phyloP scores from a whole-genome alignment of 1,284 basidiomycete species.

The Caloboletus firmus region DNA sequence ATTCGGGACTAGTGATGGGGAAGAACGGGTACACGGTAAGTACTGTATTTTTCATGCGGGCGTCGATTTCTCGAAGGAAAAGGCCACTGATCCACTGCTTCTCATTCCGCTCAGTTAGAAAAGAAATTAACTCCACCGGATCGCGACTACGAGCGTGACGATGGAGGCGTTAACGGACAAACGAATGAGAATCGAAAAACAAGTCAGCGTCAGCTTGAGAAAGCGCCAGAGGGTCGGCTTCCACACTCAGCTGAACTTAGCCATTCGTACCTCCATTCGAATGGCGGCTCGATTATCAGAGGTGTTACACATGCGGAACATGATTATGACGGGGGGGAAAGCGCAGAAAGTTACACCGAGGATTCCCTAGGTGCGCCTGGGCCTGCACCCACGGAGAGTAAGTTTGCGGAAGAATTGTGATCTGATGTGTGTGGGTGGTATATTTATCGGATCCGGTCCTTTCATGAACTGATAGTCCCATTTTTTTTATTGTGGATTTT shows the following conservation, averaged over 20 bases:
- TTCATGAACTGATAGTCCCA: neutral
- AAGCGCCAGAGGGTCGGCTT: constrained; percentile 59
- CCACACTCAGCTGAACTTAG: constrained; percentile 37
- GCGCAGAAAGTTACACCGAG: constrained; percentile 5
- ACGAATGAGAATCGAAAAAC: constrained; percentile 43
- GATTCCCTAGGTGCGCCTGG: constrained; percentile 29
- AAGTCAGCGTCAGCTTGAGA: constrained; percentile 67
- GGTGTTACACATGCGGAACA: constrained; percentile 10
- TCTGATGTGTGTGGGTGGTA: neutral
- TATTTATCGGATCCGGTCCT: neutral
- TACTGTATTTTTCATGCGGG: constrained; percentile 13
- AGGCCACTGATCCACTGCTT: constrained; percentile 22
- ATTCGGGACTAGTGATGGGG: constrained; percentile 60
- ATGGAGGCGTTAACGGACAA: constrained; percentile 13
- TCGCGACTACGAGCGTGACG: constrained; percentile 8
- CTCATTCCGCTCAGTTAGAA: constrained; percentile 39
- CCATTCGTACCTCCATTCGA: constrained; percentile 16
- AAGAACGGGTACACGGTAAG: constrained; percentile 74
- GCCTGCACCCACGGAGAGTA: constrained; percentile 44
- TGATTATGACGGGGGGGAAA: constrained; percentile 13
- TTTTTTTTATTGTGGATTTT: neutral
- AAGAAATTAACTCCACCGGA: constrained; percentile 30
- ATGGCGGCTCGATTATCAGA: constrained; percentile 22
- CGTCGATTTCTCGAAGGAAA: neutral
- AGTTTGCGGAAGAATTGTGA: constrained; percentile 38